Percentiles rank a stretch among this genome's conserved stretches.
Conservation (phyloP, 2,329 filamentous ascomycete genomes). For the Cytospora mali region DNA sequence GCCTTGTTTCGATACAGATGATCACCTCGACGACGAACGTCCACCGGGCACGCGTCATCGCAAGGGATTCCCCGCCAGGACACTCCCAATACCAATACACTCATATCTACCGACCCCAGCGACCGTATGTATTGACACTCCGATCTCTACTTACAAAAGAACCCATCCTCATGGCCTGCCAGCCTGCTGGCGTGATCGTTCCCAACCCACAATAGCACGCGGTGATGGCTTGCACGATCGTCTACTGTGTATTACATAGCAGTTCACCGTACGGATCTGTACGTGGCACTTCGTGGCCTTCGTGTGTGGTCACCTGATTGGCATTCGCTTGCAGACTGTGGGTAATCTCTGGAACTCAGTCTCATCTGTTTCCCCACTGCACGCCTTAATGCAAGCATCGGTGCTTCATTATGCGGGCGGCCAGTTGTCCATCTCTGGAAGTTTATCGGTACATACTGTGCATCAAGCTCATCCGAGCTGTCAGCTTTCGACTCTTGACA, state of each 20-base stretch:
- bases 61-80: neutral
- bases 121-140: no score
- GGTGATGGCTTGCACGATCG: neutral
- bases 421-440: slow-evolving; percentile 28
- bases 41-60: neutral
- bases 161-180: neutral
- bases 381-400: slow-evolving; percentile 15
- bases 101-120: no score
- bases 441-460: slow-evolving; percentile 19
- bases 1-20: neutral
- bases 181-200: neutral
- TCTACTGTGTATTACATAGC: no score
- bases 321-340: slow-evolving; percentile 24
- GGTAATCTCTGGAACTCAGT: slow-evolving; percentile 15
- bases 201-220: neutral
- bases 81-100: neutral
- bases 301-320: slow-evolving; percentile 15
- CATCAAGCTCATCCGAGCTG: slow-evolving; percentile 21
- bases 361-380: slow-evolving; percentile 15
- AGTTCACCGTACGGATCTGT: no score
- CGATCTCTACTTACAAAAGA: neutral
- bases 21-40: neutral
- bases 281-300: slow-evolving; percentile 1
- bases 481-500: slow-evolving; percentile 18
- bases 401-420: slow-evolving; percentile 24